Base-by-base conservation (phyloP, 495 filamentous ascomycete genomes). In the Aspergillus heteromorphus region DNA sequence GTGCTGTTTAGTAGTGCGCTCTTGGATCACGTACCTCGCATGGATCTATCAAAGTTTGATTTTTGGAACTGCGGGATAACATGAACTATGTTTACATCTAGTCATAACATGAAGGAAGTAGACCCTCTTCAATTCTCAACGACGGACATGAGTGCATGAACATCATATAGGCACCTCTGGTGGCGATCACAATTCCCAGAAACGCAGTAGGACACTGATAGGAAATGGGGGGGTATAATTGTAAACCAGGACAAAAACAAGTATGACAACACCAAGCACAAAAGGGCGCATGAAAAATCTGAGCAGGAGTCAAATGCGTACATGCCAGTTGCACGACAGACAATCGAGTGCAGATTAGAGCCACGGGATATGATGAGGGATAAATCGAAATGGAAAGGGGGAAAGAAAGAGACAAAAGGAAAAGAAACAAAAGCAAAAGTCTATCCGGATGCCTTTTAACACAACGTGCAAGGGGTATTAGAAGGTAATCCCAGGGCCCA, bases 401-500 rank as follows among this genome's bases (percentile, higher is more conserved):
- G 21, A 19, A 4, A 45, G 16, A 18, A 19, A 36, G 20, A 49
- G 20, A 49, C 14, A 31, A 25, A 19, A 51, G 14, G 48, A 53
- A 50, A 21, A 14, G 43, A 36, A 11, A 36, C 38, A 20, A 40
- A 45, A 23, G 27, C 13, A 36, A 43, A 59, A 61, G 54, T 64
- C 62, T 64, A 64, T 64, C 54, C 58, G 47, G 27, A 61, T 64
- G 56, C 56, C 58, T 57, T 64, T 61, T 59, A 54, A 51, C 56
- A 54, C 62, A 61, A 61, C 55, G 55, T 59, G 47, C 56, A 51
- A 54, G 51, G 62, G 62, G 61, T 61, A 64, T 64, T 61, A 61
- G 25, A 55, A 58, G 53, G 42, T 48, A 51, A 60, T 53, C 56
- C 50, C 60, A 58, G 40, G 41, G 31, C 52, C 43, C 48, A 50